Evolutionary conservation across 2,329 filamentous ascomycete genomes (phyloP).

Genomic region (Fusarium odoratissimum): DNA sequence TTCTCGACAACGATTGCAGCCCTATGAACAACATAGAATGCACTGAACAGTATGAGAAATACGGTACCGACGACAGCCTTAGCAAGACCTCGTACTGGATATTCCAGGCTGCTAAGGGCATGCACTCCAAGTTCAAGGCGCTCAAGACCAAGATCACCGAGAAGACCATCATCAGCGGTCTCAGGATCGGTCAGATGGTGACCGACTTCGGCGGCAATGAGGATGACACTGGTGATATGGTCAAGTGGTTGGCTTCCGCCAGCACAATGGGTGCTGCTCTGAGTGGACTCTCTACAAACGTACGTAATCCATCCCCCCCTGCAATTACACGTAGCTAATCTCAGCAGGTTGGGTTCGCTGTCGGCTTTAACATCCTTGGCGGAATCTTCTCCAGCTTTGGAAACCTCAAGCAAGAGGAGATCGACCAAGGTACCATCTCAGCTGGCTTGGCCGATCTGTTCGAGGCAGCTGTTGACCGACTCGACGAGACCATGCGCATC

Average conservation of each 20-base stretch:
- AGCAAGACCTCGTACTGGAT: constrained; percentile 26
- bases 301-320: not conserved
- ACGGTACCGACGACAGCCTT: not conserved
- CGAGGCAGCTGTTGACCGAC: not conserved
- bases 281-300: not conserved
- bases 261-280: not conserved
- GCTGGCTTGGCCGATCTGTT: not conserved
- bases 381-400: not conserved
- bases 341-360: not conserved
- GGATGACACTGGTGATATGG: not conserved
- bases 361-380: not conserved
- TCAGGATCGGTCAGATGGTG: constrained; percentile 10
- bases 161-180: not conserved
- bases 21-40: constrained; percentile 7
- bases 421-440: constrained; percentile 3
- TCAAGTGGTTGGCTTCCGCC: constrained; percentile 16
- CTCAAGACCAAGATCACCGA: not conserved
- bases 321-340: fast-evolving
- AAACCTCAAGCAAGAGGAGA: constrained; percentile 2
- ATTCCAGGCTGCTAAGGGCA: constrained; percentile 20
- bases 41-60: constrained; percentile 8
- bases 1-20: not conserved
- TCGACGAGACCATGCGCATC: not conserved
- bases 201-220: constrained; percentile 2
- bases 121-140: constrained; percentile 8